These are phyloP conservation scores for Populus deltoides DNA, from an alignment of 345 rosid genomes.

Conservation along the genomic window DNA sequence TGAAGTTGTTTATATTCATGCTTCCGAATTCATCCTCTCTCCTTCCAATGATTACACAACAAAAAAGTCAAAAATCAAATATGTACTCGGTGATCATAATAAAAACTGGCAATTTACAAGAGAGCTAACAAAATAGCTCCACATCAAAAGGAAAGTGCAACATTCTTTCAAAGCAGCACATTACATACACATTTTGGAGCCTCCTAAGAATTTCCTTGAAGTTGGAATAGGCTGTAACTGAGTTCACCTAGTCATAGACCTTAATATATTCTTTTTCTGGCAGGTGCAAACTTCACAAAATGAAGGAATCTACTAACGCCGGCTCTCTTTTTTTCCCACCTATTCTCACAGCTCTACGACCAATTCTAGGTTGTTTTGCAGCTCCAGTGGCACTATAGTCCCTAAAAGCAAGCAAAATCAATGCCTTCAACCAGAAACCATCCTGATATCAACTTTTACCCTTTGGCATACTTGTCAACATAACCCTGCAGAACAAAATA, in stretches of 20 bases:
- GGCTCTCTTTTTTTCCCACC: neutral
- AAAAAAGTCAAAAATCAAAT: neutral
- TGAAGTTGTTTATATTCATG: neutral
- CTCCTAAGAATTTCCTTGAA: constrained; percentile 12
- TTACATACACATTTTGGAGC: constrained; percentile 27
- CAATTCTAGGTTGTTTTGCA: neutral
- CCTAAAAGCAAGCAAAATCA: neutral
- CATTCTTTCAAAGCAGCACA: neutral
- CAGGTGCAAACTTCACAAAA: constrained; percentile 11
- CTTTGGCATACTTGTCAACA: constrained; percentile 79
- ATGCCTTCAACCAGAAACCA: constrained; percentile 5
- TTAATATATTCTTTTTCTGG: constrained; percentile 9
- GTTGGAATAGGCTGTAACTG: neutral
- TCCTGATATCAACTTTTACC: constrained; percentile 29
- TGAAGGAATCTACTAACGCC: constrained; percentile 8
- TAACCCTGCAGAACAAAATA: constrained; percentile 57
- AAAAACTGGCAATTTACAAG: constrained; percentile 9
- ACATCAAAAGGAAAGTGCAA: neutral
- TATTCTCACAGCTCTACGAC: neutral
- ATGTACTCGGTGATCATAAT: neutral
- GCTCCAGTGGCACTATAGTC: constrained; percentile 1
- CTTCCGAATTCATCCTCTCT: constrained; percentile 1
- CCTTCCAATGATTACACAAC: neutral
- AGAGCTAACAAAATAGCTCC: neutral
- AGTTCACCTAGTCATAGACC: constrained; percentile 14